These are phyloP conservation scores for Pseudophaeomoniella oleicola DNA, from an alignment of 2,329 filamentous ascomycete genomes.

Conservation along the genomic window DNA sequence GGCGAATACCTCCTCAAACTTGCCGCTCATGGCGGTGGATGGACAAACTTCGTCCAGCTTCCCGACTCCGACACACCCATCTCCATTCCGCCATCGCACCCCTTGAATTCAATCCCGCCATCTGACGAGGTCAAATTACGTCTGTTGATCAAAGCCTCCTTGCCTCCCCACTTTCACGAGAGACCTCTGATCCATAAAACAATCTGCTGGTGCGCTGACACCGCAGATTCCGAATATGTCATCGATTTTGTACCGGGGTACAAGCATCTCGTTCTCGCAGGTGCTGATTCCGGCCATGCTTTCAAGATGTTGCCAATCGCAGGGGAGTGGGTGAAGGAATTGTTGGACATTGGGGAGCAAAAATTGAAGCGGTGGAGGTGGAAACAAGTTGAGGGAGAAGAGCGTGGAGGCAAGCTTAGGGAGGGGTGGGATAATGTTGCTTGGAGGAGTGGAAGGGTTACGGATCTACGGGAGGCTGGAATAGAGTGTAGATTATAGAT, in stretches of 20 bases:
- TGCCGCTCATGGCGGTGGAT: constrained; percentile 44
- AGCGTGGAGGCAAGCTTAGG: constrained; percentile 13
- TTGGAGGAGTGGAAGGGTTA: constrained; percentile 34
- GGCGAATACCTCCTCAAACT: constrained; percentile 44
- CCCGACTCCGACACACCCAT: too few species aligned
- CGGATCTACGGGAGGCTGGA: too few species aligned
- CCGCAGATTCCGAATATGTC: constrained; percentile 43
- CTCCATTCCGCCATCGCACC: not conserved
- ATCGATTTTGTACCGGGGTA: constrained; percentile 43
- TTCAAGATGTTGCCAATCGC: constrained; percentile 50
- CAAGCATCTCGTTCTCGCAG: constrained; percentile 33
- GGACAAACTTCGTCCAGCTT: constrained; percentile 38
- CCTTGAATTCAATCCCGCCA: constrained; percentile 24
- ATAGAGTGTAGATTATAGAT: too few species aligned
- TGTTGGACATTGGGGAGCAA: constrained; percentile 32
- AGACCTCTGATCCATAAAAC: constrained; percentile 41
- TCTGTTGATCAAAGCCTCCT: constrained; percentile 33
- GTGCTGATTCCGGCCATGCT: constrained; percentile 47
- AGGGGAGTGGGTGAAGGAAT: constrained; percentile 37
- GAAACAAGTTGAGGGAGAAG: constrained; percentile 29
- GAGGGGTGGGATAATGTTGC: constrained; percentile 32
- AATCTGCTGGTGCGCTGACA: constrained; percentile 53
- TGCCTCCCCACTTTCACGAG: constrained; percentile 35
- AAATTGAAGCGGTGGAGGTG: constrained; percentile 35
- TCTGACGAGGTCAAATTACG: constrained; percentile 39